Percentiles rank a stretch among this genome's conserved stretches.
Evolutionary conservation across 2,329 filamentous ascomycete genomes (phyloP).

Genomic region (Sporothrix humicola): DNA sequence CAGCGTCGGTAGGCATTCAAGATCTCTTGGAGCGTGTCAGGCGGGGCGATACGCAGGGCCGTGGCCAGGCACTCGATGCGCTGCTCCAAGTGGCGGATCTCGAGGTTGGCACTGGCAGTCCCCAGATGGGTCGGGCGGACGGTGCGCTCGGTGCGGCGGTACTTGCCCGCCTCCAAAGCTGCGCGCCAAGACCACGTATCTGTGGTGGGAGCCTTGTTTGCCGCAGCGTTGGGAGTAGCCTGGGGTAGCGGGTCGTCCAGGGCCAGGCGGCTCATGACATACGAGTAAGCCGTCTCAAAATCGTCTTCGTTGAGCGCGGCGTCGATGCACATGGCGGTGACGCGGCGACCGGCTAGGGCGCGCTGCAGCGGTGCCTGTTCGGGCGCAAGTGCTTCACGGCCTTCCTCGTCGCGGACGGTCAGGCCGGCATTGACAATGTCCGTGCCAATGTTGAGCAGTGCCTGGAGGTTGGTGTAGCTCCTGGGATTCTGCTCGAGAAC

Average conservation of each 20-base stretch:
- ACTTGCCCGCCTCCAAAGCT: conserved; percentile 77
- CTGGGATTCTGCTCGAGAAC: conserved; percentile 76
- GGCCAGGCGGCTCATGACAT: conserved; percentile 73
- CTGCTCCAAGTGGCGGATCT: conserved; percentile 77
- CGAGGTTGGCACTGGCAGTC: conserved; percentile 62
- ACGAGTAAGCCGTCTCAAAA: conserved; percentile 87
- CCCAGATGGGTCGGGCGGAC: conserved; percentile 64
- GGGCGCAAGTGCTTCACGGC: conserved; percentile 39
- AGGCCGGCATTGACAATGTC: conserved; percentile 69
- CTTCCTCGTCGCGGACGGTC: conserved; percentile 44
- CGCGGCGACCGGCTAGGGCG: conserved; percentile 62
- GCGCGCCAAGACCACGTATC: conserved; percentile 81
- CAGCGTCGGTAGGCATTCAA: conserved; percentile 76
- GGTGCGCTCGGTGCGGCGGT: conserved; percentile 63
- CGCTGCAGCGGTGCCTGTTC: conserved; percentile 44
- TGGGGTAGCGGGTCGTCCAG: conserved; percentile 40
- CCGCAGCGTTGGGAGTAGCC: conserved; percentile 37
- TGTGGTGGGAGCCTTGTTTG: neutral
- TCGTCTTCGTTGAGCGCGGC: conserved; percentile 76
- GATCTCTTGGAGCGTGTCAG: conserved; percentile 73
- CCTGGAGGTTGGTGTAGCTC: conserved; percentile 76
- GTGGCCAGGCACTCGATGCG: conserved; percentile 80
- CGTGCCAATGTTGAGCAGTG: conserved; percentile 71
- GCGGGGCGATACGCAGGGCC: conserved; percentile 74
- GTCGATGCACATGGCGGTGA: conserved; percentile 81